Evolutionary conservation across 2,329 filamentous ascomycete species (phyloP).

Genomic region (Emmonsiellopsis sp.): DNA sequence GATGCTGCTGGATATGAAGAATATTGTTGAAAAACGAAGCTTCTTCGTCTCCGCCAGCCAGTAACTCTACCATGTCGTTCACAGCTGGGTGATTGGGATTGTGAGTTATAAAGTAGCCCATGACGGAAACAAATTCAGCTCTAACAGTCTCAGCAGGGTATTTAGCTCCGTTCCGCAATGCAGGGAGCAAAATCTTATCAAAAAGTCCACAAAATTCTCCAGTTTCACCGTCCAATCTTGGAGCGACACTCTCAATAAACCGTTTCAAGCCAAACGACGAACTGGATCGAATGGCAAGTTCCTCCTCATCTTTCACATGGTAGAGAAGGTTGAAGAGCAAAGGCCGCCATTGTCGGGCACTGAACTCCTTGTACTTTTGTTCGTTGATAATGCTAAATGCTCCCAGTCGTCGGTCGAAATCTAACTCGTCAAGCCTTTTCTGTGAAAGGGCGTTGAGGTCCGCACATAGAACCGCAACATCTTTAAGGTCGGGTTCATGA

Average conservation of each 20-base stretch:
- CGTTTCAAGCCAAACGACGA: slow-evolving; percentile 71
- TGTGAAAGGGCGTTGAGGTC: slow-evolving; percentile 72
- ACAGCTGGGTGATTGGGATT: slow-evolving; percentile 64
- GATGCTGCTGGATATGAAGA: slow-evolving; percentile 77
- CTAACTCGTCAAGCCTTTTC: slow-evolving; percentile 69
- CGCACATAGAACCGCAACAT: slow-evolving; percentile 61
- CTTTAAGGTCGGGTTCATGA: slow-evolving; percentile 50
- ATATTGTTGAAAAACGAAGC: slow-evolving; percentile 89
- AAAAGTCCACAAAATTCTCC: slow-evolving; percentile 51
- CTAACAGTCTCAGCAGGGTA: slow-evolving; percentile 78
- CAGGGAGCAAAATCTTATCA: slow-evolving; percentile 58
- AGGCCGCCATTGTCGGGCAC: slow-evolving; percentile 71
- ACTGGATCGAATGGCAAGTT: slow-evolving; percentile 76
- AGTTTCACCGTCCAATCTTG: slow-evolving; percentile 32
- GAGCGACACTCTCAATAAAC: slow-evolving; percentile 59
- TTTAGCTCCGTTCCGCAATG: slow-evolving; percentile 65
- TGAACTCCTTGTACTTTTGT: slow-evolving; percentile 50
- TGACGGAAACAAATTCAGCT: slow-evolving; percentile 68
- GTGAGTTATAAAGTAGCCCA: slow-evolving; percentile 66
- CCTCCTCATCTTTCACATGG: slow-evolving; percentile 76
- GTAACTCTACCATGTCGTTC: slow-evolving; percentile 62
- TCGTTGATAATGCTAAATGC: slow-evolving; percentile 68
- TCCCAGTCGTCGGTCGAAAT: slow-evolving; percentile 72
- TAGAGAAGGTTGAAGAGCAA: slow-evolving; percentile 83
- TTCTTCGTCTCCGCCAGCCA: slow-evolving; percentile 65